Evolutionary conservation across 2,329 filamentous ascomycete species (phyloP).

Genomic region (Aspergillaceae sp.): DNA sequence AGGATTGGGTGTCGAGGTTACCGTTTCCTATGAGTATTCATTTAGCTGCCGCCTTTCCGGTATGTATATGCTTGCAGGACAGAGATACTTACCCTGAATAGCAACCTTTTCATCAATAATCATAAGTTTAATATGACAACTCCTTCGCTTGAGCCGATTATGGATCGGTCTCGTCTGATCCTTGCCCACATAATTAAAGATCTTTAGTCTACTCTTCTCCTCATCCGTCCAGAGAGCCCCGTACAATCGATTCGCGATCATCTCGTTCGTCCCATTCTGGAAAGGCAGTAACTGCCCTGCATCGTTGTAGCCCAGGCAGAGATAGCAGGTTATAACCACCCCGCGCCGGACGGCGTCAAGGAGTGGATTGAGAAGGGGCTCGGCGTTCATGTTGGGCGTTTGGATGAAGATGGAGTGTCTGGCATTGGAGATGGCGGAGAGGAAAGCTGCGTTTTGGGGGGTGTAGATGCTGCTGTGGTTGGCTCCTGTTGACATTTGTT

Average conservation of each 20-base stretch:
- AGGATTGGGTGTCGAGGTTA: constrained; percentile 73
- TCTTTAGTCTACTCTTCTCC: constrained; percentile 46
- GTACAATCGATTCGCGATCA: constrained; percentile 55
- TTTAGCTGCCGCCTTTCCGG: no score
- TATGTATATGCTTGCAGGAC: no score
- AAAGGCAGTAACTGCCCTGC: constrained; percentile 65
- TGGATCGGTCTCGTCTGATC: constrained; percentile 62
- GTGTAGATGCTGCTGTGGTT: constrained; percentile 54
- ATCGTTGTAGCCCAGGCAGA: constrained; percentile 74
- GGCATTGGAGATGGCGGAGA: constrained; percentile 61
- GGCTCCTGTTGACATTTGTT: constrained; percentile 29
- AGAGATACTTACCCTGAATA: constrained; percentile 45
- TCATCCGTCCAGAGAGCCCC: constrained; percentile 44
- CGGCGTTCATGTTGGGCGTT: constrained; percentile 67
- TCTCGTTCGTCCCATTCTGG: constrained; percentile 69
- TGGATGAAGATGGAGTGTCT: constrained; percentile 63
- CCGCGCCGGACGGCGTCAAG: constrained; percentile 58
- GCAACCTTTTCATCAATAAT: constrained; percentile 61
- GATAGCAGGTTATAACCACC: constrained; percentile 59
- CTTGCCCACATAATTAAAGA: constrained; percentile 65
- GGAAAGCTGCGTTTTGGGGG: constrained; percentile 68
- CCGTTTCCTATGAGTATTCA: constrained; percentile 45
- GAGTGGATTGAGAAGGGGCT: constrained; percentile 56
- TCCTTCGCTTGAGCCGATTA: constrained; percentile 56
- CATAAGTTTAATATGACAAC: constrained; percentile 70